Evolutionary conservation across 352 stramenopile genomes (phyloP), one percentile per base, ranked within the genome.

Genomic region (Globisporangium spinosum): DNA sequence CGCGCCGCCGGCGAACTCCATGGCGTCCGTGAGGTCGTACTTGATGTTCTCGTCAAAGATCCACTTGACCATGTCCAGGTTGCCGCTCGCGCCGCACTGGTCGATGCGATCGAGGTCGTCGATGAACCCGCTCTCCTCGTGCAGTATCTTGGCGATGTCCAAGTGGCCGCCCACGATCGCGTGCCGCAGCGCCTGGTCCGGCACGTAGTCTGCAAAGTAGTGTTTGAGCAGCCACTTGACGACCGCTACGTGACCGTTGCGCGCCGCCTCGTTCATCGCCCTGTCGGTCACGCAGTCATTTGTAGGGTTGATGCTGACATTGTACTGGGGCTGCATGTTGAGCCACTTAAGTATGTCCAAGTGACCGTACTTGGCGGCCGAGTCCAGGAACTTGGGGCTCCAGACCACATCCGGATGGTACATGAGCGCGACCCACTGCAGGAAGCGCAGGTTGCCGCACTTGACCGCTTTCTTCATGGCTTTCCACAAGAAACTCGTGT

Each of bases 1-100:
- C 23, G 66, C 57, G 4, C 54, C 61, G 23, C 59, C 67, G 1
- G 68, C 67, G 53, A 62, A 73, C 59, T 63, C 62, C 70, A 76
- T 73, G 12, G 68, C 67, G 27, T 73, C 61, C 17, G 64, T 64
- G 58, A 65, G 56, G 32, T 70, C 56, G 43, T 65, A 64, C 25
- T 65, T 64, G 64, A 70, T 54, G 13, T 59, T 38, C 23, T 65
- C 20, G 7, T 65, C 56, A 23, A 65, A 65, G 47, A 70, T 59
- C 64, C 64, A 70, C 35, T 70, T 7, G n/a, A 70, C 45, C 56
- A 65, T 65, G 15, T 25, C 56, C 6, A 70, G 15, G 27, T 65
- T 70, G 8, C 64, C 64, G 20, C 64, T 70, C 27, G 43, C 64
- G 22, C 56, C 58, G 22, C 56, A 64, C 22, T 58, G 29, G 56